Conservation (phyloP, 371 early-diverging fungal genomes). For the Fennellomyces sp. region DNA sequence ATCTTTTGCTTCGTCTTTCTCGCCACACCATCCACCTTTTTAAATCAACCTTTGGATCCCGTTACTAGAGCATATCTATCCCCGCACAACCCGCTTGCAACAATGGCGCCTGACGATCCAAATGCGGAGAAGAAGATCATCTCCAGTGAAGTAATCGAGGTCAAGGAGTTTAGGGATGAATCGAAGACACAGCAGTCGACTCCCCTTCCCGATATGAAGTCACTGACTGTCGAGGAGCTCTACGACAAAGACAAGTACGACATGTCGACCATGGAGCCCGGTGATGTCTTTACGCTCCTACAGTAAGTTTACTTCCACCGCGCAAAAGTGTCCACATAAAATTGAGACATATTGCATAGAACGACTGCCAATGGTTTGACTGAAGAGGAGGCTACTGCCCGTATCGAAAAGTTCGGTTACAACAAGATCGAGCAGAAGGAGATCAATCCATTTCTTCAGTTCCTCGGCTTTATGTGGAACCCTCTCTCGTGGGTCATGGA, state of each 20-base stretch:
- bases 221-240: constrained; percentile 70
- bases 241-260: constrained; percentile 84
- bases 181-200: background rate
- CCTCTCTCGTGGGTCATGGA: constrained; percentile 85
- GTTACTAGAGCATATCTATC: background rate
- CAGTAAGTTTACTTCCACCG: no score
- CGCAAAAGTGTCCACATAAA: background rate
- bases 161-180: constrained; percentile 2
- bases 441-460: constrained; percentile 81
- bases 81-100: background rate
- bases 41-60: background rate
- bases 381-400: constrained; percentile 64
- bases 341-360: constrained; percentile 18
- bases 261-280: constrained; percentile 79
- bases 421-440: constrained; percentile 78
- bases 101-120: constrained; percentile 6
- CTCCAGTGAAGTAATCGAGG: background rate
- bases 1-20: background rate
- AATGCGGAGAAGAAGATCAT: background rate
- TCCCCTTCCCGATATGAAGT: constrained; percentile 14
- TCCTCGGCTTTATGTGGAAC: constrained; percentile 88
- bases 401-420: constrained; percentile 68
- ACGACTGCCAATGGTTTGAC: constrained; percentile 67
- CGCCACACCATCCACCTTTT: background rate
- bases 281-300: constrained; percentile 71